Evolutionary conservation across 2,329 filamentous ascomycete species (phyloP).

Genomic region (Nigrospora osmanthi): DNA sequence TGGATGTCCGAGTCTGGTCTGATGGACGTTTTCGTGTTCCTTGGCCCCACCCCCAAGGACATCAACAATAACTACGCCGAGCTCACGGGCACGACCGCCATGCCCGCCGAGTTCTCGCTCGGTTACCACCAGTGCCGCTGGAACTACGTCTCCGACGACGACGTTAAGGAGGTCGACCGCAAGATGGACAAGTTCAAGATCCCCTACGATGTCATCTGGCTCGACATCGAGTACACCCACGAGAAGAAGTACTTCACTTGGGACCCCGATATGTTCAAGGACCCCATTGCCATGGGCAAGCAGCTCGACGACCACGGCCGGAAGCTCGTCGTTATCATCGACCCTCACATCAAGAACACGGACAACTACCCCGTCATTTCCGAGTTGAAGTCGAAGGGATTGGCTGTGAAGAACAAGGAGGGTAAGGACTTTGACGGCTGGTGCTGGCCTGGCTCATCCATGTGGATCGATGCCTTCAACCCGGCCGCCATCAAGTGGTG

Average conservation of each 20-base stretch:
- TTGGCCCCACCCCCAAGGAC: slow-evolving; percentile 79
- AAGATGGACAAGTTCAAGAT: slow-evolving; percentile 95
- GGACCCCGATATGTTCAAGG: slow-evolving; percentile 80
- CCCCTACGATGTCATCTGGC: slow-evolving; percentile 97
- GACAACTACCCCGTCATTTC: slow-evolving; percentile 69
- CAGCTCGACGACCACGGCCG: slow-evolving; percentile 78
- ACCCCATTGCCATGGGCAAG: slow-evolving; percentile 81
- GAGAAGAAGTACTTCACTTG: slow-evolving; percentile 98
- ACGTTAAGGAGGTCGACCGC: slow-evolving; percentile 91
- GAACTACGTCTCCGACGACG: slow-evolving; percentile 97
- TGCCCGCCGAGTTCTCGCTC: slow-evolving; percentile 88
- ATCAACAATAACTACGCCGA: slow-evolving; percentile 78
- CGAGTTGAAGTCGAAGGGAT: slow-evolving; percentile 74
- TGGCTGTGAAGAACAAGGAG: slow-evolving; percentile 87
- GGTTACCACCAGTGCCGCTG: slow-evolving; percentile 97
- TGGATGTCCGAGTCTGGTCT: slow-evolving; percentile 94
- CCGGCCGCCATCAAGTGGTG: slow-evolving; percentile 90
- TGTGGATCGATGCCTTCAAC: slow-evolving; percentile 96
- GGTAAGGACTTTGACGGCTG: slow-evolving; percentile 85
- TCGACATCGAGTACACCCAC: slow-evolving; percentile 96
- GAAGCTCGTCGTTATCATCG: slow-evolving; percentile 90
- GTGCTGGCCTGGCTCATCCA: slow-evolving; percentile 97
- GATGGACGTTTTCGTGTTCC: slow-evolving; percentile 88
- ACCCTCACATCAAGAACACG: slow-evolving; percentile 95
- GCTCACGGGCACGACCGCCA: slow-evolving; percentile 82